Conservation (phyloP, 768 basidiomycete species). For the Suillus fuscotomentosus region DNA sequence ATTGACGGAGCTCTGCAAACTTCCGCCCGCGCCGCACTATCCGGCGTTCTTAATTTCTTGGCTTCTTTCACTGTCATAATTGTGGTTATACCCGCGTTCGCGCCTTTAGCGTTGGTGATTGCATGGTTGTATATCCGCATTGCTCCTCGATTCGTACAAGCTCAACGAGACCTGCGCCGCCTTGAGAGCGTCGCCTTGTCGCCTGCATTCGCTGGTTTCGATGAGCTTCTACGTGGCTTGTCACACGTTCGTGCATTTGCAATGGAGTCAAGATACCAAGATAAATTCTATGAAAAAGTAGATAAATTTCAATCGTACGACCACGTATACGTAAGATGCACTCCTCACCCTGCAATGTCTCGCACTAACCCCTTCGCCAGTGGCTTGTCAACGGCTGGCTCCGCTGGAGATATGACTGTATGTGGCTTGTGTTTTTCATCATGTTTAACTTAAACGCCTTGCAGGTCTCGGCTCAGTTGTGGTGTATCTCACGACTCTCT, state of each 20-base stretch:
- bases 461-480: slow-evolving; percentile 68
- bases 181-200: slow-evolving; percentile 67
- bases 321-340: slow-evolving; percentile 54
- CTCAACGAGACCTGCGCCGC: slow-evolving; percentile 66
- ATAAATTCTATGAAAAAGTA: slow-evolving; percentile 58
- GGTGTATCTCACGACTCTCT: slow-evolving; percentile 66
- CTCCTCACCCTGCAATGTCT: background rate
- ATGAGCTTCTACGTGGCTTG: slow-evolving; percentile 66
- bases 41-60: slow-evolving; percentile 58
- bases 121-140: slow-evolving; percentile 67
- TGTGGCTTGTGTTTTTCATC: slow-evolving; percentile 15
- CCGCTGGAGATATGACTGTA: slow-evolving; percentile 73
- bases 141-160: slow-evolving; percentile 57
- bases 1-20: slow-evolving; percentile 64
- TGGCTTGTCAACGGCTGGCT: slow-evolving; percentile 73
- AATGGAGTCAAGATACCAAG: slow-evolving; percentile 66
- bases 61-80: slow-evolving; percentile 66
- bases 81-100: slow-evolving; percentile 59
- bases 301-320: slow-evolving; percentile 71
- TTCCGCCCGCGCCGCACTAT: slow-evolving; percentile 53
- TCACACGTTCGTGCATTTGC: slow-evolving; percentile 69
- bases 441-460: background rate
- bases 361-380: slow-evolving; percentile 27
- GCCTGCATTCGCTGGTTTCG: slow-evolving; percentile 72
- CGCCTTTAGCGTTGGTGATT: slow-evolving; percentile 65